A percentile compares a stretch with the other conserved stretches of the same genome.
Evolutionary conservation across 2,329 filamentous ascomycete species (phyloP).

Genomic region (Fusarium albosuccineum): DNA sequence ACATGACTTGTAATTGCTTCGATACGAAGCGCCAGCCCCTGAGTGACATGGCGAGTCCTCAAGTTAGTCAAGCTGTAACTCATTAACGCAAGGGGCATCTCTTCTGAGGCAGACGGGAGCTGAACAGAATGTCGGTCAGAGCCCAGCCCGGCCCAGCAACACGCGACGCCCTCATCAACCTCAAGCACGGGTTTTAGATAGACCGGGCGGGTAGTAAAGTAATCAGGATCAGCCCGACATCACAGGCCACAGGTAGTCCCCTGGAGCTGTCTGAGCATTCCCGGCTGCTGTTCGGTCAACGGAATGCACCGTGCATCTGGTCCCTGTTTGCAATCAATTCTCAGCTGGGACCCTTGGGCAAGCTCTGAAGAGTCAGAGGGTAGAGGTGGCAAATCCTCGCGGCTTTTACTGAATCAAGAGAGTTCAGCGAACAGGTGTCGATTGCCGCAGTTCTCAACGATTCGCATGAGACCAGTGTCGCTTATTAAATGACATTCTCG

Average conservation of each 20-base stretch:
- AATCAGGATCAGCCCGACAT: slow-evolving; percentile 11
- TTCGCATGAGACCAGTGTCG: slow-evolving; percentile 3
- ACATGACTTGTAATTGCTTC: slow-evolving; percentile 16
- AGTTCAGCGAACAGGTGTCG: slow-evolving; percentile 1
- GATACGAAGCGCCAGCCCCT: slow-evolving; percentile 19
- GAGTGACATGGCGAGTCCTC: slow-evolving; percentile 14
- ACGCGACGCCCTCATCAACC: slow-evolving; percentile 11
- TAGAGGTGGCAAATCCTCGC: background rate
- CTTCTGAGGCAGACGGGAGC: background rate
- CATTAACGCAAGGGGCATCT: slow-evolving; percentile 2
- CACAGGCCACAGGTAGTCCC: slow-evolving; percentile 9
- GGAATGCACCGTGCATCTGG: slow-evolving; percentile 31
- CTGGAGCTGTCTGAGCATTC: slow-evolving; percentile 21
- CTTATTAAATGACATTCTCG: slow-evolving; percentile 1
- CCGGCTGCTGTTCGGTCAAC: slow-evolving; percentile 19
- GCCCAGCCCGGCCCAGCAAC: slow-evolving; percentile 9
- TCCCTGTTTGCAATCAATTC: slow-evolving; percentile 7
- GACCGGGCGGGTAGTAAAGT: slow-evolving; percentile 15
- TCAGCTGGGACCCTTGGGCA: slow-evolving; percentile 11
- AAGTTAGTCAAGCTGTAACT: background rate
- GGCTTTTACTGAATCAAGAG: slow-evolving; percentile 16
- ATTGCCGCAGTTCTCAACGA: slow-evolving; percentile 8
- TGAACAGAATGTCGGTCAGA: slow-evolving; percentile 33
- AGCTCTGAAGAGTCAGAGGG: background rate
- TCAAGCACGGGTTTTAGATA: slow-evolving; percentile 29